Base-by-base conservation (phyloP, 129 eudicot genomes). In the Chrysanthemum lavandulifolium region DNA sequence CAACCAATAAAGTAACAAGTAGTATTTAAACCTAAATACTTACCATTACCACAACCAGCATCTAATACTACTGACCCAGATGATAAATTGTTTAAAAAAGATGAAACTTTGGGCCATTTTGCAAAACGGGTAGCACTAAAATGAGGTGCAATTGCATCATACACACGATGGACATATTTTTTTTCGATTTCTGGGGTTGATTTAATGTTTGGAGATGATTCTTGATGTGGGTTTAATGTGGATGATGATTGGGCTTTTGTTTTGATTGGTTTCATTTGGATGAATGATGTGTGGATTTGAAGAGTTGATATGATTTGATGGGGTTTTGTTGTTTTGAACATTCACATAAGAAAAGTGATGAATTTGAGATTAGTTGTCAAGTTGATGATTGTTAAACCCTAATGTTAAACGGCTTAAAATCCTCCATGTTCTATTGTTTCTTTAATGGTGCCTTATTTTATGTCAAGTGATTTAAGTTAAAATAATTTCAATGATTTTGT, bases 11-110 rank as follows among this genome's bases (percentile, higher is more conserved):
- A 94, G 68, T 76, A 85, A 79, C 96, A 87, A 23, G 84, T 45
- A 0, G 84, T 82, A 72, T 88, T 94, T 50, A 88, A 56, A 0
- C 98, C 98, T 73, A 94, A 53, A 76, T 94, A 94, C 69, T 94
- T 94, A 67, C 97, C 98, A 56, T 94, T 94, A n/a, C 98, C 98
- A 82, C 98, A 94, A 18, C 98, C 98, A 0, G 97, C 97, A 78
- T 94, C 98, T 59, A 94, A 69, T 10, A 94, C 33, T 0, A 94
- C 96, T 14, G 98, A 94, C 48, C 96, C 97, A 3, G 71, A 48
- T 56, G 88, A 82, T 56, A 94, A 69, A 31, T 84, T 79, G 71
- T 75, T 83, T 40, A 94, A 74, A 79, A 94, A 94, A 11, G 81
- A 13, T 29, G 96, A 86, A 33, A 94, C 98, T 77, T 94, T 94